Base-by-base conservation (phyloP, 2,329 filamentous ascomycete genomes). In the Plenodomus tracheiphilus region DNA sequence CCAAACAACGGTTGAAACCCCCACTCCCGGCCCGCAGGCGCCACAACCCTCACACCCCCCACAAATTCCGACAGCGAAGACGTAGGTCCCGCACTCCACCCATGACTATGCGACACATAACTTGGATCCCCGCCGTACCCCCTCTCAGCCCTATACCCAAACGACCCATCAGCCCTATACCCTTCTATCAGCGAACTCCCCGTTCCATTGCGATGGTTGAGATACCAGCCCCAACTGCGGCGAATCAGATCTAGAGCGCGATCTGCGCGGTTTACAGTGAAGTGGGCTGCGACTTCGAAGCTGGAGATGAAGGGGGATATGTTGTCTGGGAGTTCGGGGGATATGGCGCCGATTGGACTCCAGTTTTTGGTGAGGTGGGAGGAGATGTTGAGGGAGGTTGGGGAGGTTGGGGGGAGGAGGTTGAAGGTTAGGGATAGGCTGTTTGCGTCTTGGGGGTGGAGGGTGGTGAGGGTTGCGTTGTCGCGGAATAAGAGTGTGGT, bases 111-210 rank as follows among this genome's bases (percentile, higher is more conserved):
- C n/a, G 58, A 65, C 7, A 70, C 68, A 47, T 70, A 70, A 10
- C 62, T 56, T 0, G 69, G 57, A 39, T 74, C 70, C 39, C 61
- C 59, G 1, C 50, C 61, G 43, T 74, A 74, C 1, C 66, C 69
- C 1, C 64, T 50, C 17, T 56, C 53, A 2, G 59, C 59, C 3
- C 67, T 51, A 42, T 74, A 75, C 34, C 71, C 67, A 2, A 74
- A 44, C 15, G 62, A 65, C 0, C 73, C 73, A 47, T 75, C 73
- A n/a, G 62, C 62, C 2, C 63, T 56, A 39, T 72, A 66, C 4
- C 73, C 73, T 43, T 75, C 73, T 1, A 69, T 56, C 1, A 74
- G 54, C 1, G 73, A 74, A 4, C 56, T 63, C 6, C 70, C 72
- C 4, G 72, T 75, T 64, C 73, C 72, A 11, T 58, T 54, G 5